Percentiles rank a stretch among this genome's conserved stretches.
Conservation (phyloP, 768 basidiomycete genomes). For the Mycena rosella region DNA sequence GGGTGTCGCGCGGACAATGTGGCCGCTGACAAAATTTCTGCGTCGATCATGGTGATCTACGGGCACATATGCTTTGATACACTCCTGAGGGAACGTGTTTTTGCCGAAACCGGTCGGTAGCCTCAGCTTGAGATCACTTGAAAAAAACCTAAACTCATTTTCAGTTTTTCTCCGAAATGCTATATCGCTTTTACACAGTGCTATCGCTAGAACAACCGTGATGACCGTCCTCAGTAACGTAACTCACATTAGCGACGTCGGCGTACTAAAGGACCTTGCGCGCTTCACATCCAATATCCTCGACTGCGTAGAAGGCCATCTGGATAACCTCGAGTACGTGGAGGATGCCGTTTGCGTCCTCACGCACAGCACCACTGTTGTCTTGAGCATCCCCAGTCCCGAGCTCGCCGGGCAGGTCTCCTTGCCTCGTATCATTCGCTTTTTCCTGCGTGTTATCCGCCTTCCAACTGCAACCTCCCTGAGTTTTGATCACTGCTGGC, state of each 20-base stretch:
- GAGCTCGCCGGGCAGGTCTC: background rate
- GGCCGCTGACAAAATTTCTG: slow-evolving; percentile 1
- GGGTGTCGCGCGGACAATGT: background rate
- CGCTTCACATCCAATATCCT: slow-evolving; percentile 4
- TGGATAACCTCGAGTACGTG: background rate
- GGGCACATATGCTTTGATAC: background rate
- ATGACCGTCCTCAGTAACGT: slow-evolving; percentile 4
- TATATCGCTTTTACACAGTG: slow-evolving; percentile 1
- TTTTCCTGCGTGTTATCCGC: slow-evolving; percentile 2
- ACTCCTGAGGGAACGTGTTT: slow-evolving; percentile 4
- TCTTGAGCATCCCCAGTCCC: background rate
- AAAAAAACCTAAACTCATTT: background rate
- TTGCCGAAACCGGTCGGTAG: slow-evolving; percentile 1
- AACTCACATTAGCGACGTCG: background rate
- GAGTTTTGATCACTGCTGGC: background rate
- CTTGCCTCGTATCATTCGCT: slow-evolving; percentile 4
- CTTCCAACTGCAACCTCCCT: slow-evolving; percentile 5
- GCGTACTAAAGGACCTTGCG: background rate
- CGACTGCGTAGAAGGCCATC: slow-evolving; percentile 3
- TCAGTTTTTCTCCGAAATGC: slow-evolving; percentile 4
- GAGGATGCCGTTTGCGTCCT: slow-evolving; percentile 10
- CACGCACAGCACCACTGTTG: slow-evolving; percentile 1
- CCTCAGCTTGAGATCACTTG: background rate
- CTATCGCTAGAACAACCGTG: background rate
- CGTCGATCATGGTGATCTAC: slow-evolving; percentile 1